phyloP scores from a whole-genome alignment of 352 stramenopile genomes.

The Sclerospora graminicola region DNA sequence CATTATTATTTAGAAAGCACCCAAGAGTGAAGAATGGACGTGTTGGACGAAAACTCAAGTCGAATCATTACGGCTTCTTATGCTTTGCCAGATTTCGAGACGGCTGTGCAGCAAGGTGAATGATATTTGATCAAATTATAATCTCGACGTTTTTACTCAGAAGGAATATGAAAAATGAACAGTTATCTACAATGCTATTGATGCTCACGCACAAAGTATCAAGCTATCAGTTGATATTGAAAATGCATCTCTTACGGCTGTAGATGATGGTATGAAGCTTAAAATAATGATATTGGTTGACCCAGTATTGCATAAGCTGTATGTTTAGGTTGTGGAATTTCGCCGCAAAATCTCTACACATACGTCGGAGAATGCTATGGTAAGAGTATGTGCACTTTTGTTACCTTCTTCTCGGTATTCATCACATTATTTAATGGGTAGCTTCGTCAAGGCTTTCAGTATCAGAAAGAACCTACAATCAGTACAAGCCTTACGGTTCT shows the following conservation, averaged over 20 bases:
- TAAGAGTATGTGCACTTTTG: slow-evolving; percentile 3
- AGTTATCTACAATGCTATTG: slow-evolving; percentile 73
- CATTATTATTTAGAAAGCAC: not conserved
- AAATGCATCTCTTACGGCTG: slow-evolving; percentile 40
- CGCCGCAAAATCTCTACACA: slow-evolving; percentile 32
- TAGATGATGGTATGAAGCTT: slow-evolving; percentile 50
- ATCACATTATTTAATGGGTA: slow-evolving; percentile 3
- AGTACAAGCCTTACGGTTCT: slow-evolving; percentile 25
- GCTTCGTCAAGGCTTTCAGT: slow-evolving; percentile 26
- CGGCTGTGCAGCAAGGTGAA: slow-evolving; percentile 58
- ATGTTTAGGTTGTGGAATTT: slow-evolving; percentile 52
- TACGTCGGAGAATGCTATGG: slow-evolving; percentile 38
- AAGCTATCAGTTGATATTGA: slow-evolving; percentile 30
- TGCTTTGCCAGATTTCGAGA: slow-evolving; percentile 39
- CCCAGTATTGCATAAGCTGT: not conserved
- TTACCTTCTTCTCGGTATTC: not conserved
- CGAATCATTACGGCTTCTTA: slow-evolving; percentile 50
- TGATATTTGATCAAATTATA: not conserved
- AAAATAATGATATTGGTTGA: not conserved
- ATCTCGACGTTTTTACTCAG: too few relatives aligned
- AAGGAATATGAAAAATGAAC: not conserved
- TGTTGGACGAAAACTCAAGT: slow-evolving; percentile 25
- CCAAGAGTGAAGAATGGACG: slow-evolving; percentile 11
- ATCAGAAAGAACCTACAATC: not conserved
- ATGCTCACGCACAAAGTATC: slow-evolving; percentile 44